phyloP scores from a whole-genome alignment of 257 asterid species.

The Penstemon barbatus region DNA sequence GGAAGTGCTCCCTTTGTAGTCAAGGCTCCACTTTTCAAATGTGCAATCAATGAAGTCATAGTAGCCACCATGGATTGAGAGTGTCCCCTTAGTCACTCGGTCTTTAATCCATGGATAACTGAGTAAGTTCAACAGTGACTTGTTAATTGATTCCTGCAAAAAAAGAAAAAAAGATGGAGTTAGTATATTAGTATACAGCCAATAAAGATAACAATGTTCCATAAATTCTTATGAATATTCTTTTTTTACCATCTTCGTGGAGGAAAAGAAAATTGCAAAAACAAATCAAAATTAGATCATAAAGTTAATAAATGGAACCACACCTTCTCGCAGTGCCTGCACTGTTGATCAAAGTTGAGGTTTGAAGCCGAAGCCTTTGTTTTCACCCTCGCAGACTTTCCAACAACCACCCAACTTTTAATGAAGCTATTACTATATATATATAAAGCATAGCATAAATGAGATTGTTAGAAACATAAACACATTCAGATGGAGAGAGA shows the following conservation, averaged over 20 bases:
- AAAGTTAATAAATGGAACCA: neutral
- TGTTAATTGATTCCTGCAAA: conserved; percentile 51
- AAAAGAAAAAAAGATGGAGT: neutral
- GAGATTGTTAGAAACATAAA: conserved; percentile 28
- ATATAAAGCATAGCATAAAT: conserved; percentile 36
- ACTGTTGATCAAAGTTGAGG: conserved; percentile 85
- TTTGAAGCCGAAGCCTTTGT: conserved; percentile 71
- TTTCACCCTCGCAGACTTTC: conserved; percentile 63
- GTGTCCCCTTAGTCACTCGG: conserved; percentile 58
- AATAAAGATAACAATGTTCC: neutral
- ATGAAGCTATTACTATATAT: conserved; percentile 52
- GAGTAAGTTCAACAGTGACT: conserved; percentile 71
- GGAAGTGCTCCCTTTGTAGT: conserved; percentile 41
- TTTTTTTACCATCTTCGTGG: neutral
- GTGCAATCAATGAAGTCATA: conserved; percentile 83
- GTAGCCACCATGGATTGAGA: conserved; percentile 87
- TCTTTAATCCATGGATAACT: conserved; percentile 86
- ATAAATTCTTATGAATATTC: too few species aligned
- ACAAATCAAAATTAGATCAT: too few species aligned
- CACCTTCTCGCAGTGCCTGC: conserved; percentile 98
- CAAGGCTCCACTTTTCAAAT: conserved; percentile 91
- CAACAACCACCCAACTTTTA: conserved; percentile 71
- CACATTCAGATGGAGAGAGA: neutral
- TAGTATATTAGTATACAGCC: neutral
- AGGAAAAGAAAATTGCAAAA: neutral